Conservation (phyloP, 257 asterid species). For the Solanum pinnatisectum region DNA sequence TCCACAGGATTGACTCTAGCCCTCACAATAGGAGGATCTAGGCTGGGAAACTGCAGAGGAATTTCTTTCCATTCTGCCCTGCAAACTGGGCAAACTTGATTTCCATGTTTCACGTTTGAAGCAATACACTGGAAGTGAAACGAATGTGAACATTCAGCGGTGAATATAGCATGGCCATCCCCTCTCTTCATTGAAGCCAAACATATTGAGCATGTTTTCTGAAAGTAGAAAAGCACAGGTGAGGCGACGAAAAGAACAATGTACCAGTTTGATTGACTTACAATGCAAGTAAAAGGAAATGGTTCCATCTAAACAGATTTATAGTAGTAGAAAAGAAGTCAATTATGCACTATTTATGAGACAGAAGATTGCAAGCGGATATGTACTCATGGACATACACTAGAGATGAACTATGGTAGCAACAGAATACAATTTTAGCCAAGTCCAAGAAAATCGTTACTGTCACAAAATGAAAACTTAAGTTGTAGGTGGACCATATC, state of each 20-base stretch:
- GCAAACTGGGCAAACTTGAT: constrained; percentile 88
- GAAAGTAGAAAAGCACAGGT: constrained; percentile 5
- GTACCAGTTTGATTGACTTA: not conserved
- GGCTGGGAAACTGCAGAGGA: constrained; percentile 58
- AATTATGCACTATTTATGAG: not conserved
- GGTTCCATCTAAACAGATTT: not conserved
- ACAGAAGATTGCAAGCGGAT: not conserved
- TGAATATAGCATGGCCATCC: constrained; percentile 91
- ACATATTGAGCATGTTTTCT: constrained; percentile 90
- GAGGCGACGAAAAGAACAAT: not conserved
- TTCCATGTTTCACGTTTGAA: constrained; percentile 90
- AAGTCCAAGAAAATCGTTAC: not conserved
- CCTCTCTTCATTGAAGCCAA: constrained; percentile 77
- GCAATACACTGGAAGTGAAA: constrained; percentile 95
- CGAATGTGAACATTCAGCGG: constrained; percentile 95
- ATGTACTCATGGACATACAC: not conserved
- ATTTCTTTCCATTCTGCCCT: constrained; percentile 89
- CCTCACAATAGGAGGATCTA: constrained; percentile 37
- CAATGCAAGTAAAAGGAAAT: not conserved
- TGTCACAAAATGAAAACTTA: not conserved
- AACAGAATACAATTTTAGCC: not conserved
- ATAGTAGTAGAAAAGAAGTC: not conserved
- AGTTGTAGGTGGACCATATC: not conserved
- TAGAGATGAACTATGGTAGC: not conserved
- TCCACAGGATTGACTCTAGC: constrained; percentile 49